Base-by-base conservation (phyloP, 805 yeast genomes). In the Ogataea naganishii region DNA sequence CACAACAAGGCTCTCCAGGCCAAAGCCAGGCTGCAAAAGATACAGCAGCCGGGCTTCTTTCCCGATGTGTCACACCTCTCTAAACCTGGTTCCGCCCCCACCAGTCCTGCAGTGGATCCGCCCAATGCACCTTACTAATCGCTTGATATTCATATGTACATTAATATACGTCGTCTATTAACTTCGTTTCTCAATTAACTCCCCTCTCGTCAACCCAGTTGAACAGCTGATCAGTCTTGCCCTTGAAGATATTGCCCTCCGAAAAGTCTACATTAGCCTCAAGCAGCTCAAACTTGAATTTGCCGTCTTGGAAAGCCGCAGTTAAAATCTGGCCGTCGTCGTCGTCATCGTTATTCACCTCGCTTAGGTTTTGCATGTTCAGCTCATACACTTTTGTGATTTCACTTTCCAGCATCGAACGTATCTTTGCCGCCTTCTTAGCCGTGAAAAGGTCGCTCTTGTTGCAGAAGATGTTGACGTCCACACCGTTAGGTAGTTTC, bases 361-460 rank as follows among this genome's bases (percentile, higher is more conserved):
- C 58, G 14, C 62, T 57, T 29, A 62, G 55, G 15, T 63, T 60
- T 23, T 62, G 62, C 37, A 66, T 58, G 41, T 58, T 67, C 39
- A 69, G 60, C 37, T 52, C 59, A 46, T 79, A 64, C 26, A 75
- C 57, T 26, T 64, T 64, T 26, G 71, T 68, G 40, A 86, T 66
- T 47, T 81, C 94, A 5, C 49, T 38, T 45, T 80, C 89, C 32
- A 89, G 53, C 23, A 73, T 51, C 16, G 63, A 62, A 40, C 60
- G 66, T 30, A 88, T 69, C 46, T 80, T 75, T 29, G 56, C 44
- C 7, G 75, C 63, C 14, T 92, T 89, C 42, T 84, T 70, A 11
- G 94, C 72, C 37, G 85, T 83, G 58, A 92, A 92, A 23, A 78
- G 67, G 44, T 92, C 97, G 30, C 71, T 69, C 52, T 89, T 89